These are phyloP conservation scores for Neurospora tetrasperma DNA, from an alignment of 495 filamentous ascomycete genomes.

Conservation along the genomic window DNA sequence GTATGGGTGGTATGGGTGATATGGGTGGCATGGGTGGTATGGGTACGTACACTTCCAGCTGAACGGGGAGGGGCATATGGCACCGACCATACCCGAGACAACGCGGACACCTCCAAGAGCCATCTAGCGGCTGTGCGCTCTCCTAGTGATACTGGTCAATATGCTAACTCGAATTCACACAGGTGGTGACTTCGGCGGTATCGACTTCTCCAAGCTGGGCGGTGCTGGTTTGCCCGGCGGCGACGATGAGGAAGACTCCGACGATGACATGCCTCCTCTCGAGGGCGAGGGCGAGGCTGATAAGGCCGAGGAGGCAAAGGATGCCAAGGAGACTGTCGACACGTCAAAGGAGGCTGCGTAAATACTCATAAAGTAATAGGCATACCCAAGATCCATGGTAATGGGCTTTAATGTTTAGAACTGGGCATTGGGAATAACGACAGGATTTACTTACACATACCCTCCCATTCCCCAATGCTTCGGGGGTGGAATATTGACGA, in stretches of 20 bases:
- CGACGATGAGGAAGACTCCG: constrained; percentile 49
- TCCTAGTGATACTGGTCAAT: background rate
- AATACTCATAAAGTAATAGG: constrained; percentile 9
- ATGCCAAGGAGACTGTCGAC: constrained; percentile 17
- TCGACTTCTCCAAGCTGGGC: constrained; percentile 92
- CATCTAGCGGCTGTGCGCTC: background rate
- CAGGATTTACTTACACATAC: background rate
- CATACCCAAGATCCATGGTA: background rate
- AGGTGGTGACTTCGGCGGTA: constrained; percentile 54
- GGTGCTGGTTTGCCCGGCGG: constrained; percentile 41
- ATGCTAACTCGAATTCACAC: constrained; percentile 7
- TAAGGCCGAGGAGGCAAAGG: constrained; percentile 30
- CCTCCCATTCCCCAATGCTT: background rate
- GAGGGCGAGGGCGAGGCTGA: constrained; percentile 34
- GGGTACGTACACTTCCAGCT: constrained; percentile 29
- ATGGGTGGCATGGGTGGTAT: constrained; percentile 14
- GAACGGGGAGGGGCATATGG: background rate
- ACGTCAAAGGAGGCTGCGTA: constrained; percentile 16
- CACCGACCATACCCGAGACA: constrained; percentile 5
- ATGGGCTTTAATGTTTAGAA: constrained; percentile 1
- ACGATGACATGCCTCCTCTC: constrained; percentile 32
- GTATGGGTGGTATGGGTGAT: constrained; percentile 26
- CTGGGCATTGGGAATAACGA: background rate
- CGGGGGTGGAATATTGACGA: background rate
- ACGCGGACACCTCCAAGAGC: background rate